These are phyloP conservation scores for Calonectria ilicicola DNA, from an alignment of 2,329 filamentous ascomycete species.

Conservation along the genomic window DNA sequence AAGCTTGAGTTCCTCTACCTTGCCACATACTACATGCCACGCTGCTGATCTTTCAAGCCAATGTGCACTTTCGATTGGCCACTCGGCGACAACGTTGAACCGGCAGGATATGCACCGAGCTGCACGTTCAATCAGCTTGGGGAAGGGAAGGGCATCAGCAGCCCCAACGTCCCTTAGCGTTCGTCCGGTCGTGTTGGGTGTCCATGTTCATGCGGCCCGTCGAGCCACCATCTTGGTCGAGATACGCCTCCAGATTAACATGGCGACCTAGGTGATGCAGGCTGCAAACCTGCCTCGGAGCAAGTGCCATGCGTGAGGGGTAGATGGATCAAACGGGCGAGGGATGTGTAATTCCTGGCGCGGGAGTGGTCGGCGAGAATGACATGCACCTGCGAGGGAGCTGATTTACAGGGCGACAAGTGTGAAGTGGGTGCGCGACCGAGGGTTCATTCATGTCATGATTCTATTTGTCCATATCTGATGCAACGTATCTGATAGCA, in stretches of 20 bases:
- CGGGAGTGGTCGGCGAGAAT: background rate
- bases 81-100: background rate
- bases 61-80: background rate
- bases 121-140: background rate
- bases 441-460: background rate
- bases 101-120: background rate
- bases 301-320: background rate
- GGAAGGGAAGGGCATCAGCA: background rate
- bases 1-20: background rate
- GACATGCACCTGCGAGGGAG: background rate
- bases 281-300: background rate
- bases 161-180: conserved; percentile 23
- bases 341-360: conserved; percentile 1
- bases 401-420: background rate
- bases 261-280: background rate
- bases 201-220: background rate
- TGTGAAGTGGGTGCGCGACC: background rate
- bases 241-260: background rate
- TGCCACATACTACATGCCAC: background rate
- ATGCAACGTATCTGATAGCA: conserved; percentile 2
- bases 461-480: conserved; percentile 7
- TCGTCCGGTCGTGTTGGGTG: conserved; percentile 7
- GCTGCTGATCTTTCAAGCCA: background rate
- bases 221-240: background rate
- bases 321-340: conserved; percentile 5